Evolutionary conservation across 2,329 filamentous ascomycete genomes (phyloP).

Genomic region (Fusarium penzigii): DNA sequence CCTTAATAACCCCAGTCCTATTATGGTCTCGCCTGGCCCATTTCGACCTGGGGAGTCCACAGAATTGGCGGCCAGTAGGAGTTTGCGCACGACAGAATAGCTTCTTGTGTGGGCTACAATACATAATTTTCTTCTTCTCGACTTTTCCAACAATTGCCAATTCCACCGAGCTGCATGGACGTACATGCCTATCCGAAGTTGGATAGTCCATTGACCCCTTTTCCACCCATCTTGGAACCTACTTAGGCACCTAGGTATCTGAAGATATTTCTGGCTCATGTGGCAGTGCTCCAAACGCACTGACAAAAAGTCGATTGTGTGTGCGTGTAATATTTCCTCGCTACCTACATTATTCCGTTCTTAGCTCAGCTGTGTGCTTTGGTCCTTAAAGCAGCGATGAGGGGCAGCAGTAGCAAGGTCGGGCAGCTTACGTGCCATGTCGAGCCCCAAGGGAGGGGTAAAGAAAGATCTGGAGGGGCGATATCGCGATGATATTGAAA

Average conservation of each 20-base stretch:
- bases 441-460: neutral
- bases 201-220: no score
- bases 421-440: no score
- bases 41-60: constrained; percentile 25
- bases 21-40: constrained; percentile 10
- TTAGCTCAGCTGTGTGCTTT: neutral
- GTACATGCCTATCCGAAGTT: no score
- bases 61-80: constrained; percentile 22
- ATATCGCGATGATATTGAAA: neutral
- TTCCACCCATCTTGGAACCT: no score
- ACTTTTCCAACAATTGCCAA: neutral
- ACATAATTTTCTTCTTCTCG: neutral
- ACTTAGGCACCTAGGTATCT: no score
- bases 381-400: constrained; percentile 60
- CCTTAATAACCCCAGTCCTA: constrained; percentile 18
- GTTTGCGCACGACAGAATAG: constrained; percentile 16
- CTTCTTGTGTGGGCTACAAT: constrained; percentile 16
- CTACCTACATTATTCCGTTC: neutral
- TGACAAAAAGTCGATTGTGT: neutral
- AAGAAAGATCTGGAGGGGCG: constrained; percentile 1
- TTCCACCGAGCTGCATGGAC: constrained; percentile 20
- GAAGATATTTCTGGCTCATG: no score
- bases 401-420: constrained; percentile 43
- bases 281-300: neutral
- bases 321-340: neutral